phyloP scores from a whole-genome alignment of 2,329 filamentous ascomycete genomes.

The Botrytis cinerea region DNA sequence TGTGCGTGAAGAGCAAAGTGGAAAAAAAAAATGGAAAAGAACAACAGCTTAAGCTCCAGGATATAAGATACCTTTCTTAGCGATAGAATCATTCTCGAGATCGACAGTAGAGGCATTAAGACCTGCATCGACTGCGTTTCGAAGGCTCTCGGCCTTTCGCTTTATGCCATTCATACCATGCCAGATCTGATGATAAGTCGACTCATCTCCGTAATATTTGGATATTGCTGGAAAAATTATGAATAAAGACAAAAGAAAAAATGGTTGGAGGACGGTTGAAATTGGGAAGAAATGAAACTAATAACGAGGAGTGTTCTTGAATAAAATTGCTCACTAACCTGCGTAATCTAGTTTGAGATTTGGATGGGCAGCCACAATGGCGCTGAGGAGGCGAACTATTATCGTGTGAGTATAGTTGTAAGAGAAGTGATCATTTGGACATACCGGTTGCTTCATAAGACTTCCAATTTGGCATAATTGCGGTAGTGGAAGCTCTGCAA shows the following conservation, averaged over 20 bases:
- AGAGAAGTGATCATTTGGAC: background rate
- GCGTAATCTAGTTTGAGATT: constrained; percentile 60
- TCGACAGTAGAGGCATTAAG: constrained; percentile 32
- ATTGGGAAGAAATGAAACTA: background rate
- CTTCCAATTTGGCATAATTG: constrained; percentile 59
- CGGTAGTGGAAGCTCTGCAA: constrained; percentile 11
- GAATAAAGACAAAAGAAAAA: constrained; percentile 11
- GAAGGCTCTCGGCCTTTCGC: constrained; percentile 29
- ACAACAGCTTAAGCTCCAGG: constrained; percentile 10
- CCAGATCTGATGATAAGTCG: constrained; percentile 34
- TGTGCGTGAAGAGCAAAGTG: background rate
- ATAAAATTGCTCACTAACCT: constrained; percentile 50
- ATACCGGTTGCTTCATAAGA: constrained; percentile 55
- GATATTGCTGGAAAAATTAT: constrained; percentile 51
- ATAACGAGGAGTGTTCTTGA: background rate
- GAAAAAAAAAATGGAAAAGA: background rate
- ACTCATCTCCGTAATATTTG: constrained; percentile 45
- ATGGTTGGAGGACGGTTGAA: background rate
- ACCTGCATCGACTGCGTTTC: constrained; percentile 32
- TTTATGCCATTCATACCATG: constrained; percentile 31
- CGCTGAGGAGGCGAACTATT: constrained; percentile 58
- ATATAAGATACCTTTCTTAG: constrained; percentile 31
- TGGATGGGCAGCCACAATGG: constrained; percentile 59
- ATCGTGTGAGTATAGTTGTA: constrained; percentile 5
- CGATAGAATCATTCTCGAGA: constrained; percentile 21